Conservation (phyloP, 208 protist species). For the Leishmania tropica region DNA sequence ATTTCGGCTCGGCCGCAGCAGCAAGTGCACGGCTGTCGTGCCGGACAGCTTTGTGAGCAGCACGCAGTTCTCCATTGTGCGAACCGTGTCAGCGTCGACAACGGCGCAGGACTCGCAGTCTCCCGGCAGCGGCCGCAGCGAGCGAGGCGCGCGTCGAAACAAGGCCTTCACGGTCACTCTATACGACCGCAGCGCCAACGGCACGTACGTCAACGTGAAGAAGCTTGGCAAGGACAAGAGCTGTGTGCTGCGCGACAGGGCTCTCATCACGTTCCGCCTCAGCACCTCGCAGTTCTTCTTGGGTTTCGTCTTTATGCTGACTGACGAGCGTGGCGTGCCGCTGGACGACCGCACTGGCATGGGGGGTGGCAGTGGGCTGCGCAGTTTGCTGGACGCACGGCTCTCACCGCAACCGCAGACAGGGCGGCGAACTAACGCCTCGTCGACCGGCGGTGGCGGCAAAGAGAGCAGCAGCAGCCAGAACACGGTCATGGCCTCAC, state of each 20-base stretch:
- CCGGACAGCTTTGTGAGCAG: constrained; percentile 83
- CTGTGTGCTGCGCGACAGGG: constrained; percentile 68
- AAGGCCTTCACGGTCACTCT: constrained; percentile 47
- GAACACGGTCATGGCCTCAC: constrained; percentile 18
- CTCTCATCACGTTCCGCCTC: constrained; percentile 85
- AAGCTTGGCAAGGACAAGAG: constrained; percentile 79
- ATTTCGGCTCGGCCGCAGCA: constrained; percentile 87
- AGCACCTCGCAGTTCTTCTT: constrained; percentile 87
- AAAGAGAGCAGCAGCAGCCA: constrained; percentile 27
- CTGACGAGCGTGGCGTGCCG: constrained; percentile 65
- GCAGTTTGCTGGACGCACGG: constrained; percentile 24
- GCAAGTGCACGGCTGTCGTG: constrained; percentile 74
- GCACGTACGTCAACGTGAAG: constrained; percentile 91
- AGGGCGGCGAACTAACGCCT: constrained; percentile 22
- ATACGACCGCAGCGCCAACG: constrained; percentile 81
- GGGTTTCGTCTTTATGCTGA: constrained; percentile 85
- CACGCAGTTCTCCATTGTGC: constrained; percentile 81
- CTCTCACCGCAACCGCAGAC: constrained; percentile 26
- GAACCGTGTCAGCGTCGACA: constrained; percentile 28
- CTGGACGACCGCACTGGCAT: constrained; percentile 31
- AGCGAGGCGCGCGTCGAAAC: constrained; percentile 19
- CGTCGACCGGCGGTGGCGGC: constrained; percentile 5
- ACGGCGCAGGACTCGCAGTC: constrained; percentile 24
- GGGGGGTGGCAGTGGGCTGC: constrained; percentile 11
- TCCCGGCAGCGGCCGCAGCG: constrained; percentile 25